Base-by-base conservation (phyloP, 345 rosid genomes). In the Populus simonii region DNA sequence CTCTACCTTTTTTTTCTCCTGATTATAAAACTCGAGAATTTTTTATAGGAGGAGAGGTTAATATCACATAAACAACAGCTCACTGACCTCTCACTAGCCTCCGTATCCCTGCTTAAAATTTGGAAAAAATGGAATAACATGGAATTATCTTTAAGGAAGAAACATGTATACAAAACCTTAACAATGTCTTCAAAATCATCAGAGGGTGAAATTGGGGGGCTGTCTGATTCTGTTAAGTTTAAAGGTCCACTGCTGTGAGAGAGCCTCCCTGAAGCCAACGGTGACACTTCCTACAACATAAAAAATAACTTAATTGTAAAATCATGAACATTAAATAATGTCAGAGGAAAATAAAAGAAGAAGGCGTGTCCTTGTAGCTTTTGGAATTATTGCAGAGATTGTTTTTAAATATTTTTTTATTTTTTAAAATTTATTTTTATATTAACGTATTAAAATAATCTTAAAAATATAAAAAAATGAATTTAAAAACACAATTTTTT, bases 161-260 rank as follows among this genome's bases (percentile, higher is more conserved):
- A 11, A 59, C 18, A 47, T 22, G 63, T 10, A 66, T 47, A 57
- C 9, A 33, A 76, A 7, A 94, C 99, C 98, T 93, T 91, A 75
- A 92, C 87, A 79, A 95, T 86, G 89, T 95, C 99, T 82, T 95
- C 98, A 15, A 89, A 91, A 47, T 95, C 99, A 45, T 95, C 94
- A 8, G 94, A 88, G 1, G 98, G 97, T 39, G 99, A 95, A 55
- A 88, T 83, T 9, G 96, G 97, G 17, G 98, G 92, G 66, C 96
- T 95, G 70, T 93, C 97, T 9, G 86, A 86, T 80, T 86, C 92
- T 51, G 89, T 82, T 43, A 85, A 82, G 74, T 88, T 89, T 85
- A 92, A 84, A 68, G 98, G 98, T 9, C 97, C 99, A 57, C 97
- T 93, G 67, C 99, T 95, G 83, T 93, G 98, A 63, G 99, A 95